Base-by-base conservation (phyloP, 169 alveolate species). In the Toxoplasma gondii region DNA sequence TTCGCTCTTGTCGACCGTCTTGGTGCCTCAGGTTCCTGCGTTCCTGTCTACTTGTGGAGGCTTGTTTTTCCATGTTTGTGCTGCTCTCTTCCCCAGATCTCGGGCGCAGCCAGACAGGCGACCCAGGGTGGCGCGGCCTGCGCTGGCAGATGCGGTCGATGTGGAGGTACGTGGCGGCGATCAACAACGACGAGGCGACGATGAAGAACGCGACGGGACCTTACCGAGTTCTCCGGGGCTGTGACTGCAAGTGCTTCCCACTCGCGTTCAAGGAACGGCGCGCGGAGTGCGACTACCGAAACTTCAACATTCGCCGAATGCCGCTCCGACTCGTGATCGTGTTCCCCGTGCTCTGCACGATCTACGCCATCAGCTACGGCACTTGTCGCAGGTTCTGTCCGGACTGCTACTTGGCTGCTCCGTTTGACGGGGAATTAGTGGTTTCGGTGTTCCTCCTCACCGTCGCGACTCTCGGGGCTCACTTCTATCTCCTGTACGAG, bases 171-270 rank as follows among this genome's bases (percentile, higher is more conserved):
- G 22, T 78, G 44, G 12, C 5, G 27, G 86, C 86, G 27, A 78
- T 78, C 86, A 78, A 78, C 86, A 78, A 78, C 43, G 86, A 78
- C 86, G 86, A 78, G 49, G 86, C 49, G 49, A 78, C 39, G 49
- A 78, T 78, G 86, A n/a, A 38, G 49, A 1, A n/a, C 39, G 86
- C 86, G 9, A 19, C 86, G 39, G 86, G 86, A 29, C 86, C 86
- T 17, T 78, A 78, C 86, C 44, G 86, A 10, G n/a, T 78, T 10
- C 86, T 78, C 29, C 86, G 86, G 22, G 43, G 39, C 27, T 78
- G 86, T 27, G 86, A 78, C 43, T n/a, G 12, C 9, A 16, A 19
- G 27, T 78, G 39, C 44, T 78, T 78, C n/a, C 86, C 86, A 1
- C 86, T 78, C 29, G 44, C 86, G 27, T 78, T 78, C 86, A 78